These are phyloP conservation scores for Leptomonas seymouri DNA, from an alignment of 208 protist genomes.

Conservation along the genomic window DNA sequence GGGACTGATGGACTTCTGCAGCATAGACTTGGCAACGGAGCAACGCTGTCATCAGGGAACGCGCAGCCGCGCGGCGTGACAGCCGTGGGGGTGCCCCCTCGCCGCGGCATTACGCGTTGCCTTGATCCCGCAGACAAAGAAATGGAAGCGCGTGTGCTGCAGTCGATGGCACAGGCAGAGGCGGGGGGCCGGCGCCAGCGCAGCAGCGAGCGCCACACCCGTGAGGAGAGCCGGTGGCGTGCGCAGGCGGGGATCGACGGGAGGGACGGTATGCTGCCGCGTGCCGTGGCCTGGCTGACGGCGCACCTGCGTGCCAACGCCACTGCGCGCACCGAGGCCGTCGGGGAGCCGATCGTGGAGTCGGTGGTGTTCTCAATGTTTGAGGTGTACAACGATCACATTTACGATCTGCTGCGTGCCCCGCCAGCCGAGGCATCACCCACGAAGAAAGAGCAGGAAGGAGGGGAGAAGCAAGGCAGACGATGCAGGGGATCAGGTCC, in stretches of 20 bases:
- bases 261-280: conserved; percentile 43
- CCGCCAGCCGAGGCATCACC: not conserved
- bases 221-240: conserved; percentile 27
- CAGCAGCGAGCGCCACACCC: conserved; percentile 14
- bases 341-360: conserved; percentile 24
- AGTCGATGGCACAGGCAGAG: conserved; percentile 7
- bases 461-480: not conserved
- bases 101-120: conserved; percentile 25
- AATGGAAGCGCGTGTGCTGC: conserved; percentile 13
- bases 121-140: conserved; percentile 23
- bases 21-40: not conserved
- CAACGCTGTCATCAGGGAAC: not conserved
- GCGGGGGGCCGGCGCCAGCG: conserved; percentile 12
- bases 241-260: conserved; percentile 6
- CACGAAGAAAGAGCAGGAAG: not conserved
- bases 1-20: not conserved
- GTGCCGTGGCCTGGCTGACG: conserved; percentile 48
- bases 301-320: conserved; percentile 17
- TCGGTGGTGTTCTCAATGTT: conserved; percentile 41
- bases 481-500: conserved; percentile 3
- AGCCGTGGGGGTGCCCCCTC: not conserved
- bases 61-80: conserved; percentile 10
- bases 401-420: conserved; percentile 41
- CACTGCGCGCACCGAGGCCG: not conserved
- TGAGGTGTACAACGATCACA: conserved; percentile 51